Percentiles rank a stretch among this genome's conserved stretches.
Conservation (phyloP, 1,284 basidiomycete species). For the Farysia itapuensis region DNA sequence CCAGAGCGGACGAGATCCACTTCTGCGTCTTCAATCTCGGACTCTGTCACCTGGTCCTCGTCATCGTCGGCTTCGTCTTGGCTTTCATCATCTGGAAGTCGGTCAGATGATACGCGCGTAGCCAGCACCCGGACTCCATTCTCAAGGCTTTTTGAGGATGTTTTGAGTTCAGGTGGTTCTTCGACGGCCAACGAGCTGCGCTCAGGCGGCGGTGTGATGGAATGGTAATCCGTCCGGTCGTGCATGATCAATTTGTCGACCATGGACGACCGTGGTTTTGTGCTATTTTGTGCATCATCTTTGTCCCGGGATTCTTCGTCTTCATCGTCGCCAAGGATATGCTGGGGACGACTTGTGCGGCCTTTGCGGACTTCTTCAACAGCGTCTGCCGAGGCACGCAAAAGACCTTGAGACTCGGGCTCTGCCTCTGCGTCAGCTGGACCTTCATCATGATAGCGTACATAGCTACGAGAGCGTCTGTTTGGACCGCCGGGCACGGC, state of each 20-base stretch:
- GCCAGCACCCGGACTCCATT: conserved; percentile 22
- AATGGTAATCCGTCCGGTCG: conserved; percentile 23
- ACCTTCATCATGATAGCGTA: conserved; percentile 8
- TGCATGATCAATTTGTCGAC: conserved; percentile 16
- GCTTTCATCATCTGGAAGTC: background rate
- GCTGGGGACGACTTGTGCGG: background rate
- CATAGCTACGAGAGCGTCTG: conserved; percentile 29
- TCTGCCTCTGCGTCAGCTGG: background rate
- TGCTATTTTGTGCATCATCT: conserved; percentile 1
- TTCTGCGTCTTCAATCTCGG: conserved; percentile 40
- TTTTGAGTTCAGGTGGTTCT: conserved; percentile 2
- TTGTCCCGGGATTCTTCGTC: conserved; percentile 4
- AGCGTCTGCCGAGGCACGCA: background rate
- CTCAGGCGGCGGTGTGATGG: conserved; percentile 26
- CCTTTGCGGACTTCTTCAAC: no score
- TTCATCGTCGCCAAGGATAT: conserved; percentile 10
- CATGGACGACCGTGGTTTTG: conserved; percentile 1
- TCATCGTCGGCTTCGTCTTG: conserved; percentile 5
- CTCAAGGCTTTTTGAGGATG: no score
- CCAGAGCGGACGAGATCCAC: conserved; percentile 34
- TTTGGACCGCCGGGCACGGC: conserved; percentile 19
- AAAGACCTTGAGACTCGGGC: conserved; percentile 17
- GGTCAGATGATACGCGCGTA: background rate
- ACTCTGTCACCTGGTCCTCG: conserved; percentile 32
- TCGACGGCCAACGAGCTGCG: conserved; percentile 1